These are phyloP conservation scores for Wickerhamiella galacta DNA, from an alignment of 805 yeast species.

Conservation along the genomic window DNA sequence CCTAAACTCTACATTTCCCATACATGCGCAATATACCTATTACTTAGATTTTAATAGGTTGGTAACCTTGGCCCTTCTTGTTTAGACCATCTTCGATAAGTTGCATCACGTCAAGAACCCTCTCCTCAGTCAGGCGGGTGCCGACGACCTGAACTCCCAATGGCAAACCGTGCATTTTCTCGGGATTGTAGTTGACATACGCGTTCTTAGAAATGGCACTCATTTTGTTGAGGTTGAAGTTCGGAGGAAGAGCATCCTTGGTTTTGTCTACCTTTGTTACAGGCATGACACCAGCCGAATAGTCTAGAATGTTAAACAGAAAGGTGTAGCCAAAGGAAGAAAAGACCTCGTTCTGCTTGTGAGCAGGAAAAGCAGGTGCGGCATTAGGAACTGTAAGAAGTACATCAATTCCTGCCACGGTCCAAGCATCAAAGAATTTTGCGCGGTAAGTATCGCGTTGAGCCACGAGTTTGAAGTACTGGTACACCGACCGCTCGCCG, in stretches of 20 bases:
- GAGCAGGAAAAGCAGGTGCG: slow-evolving; percentile 28
- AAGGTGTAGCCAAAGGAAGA: slow-evolving; percentile 37
- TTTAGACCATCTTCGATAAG: slow-evolving; percentile 19
- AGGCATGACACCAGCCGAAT: slow-evolving; percentile 41
- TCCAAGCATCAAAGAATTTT: slow-evolving; percentile 21
- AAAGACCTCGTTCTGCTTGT: slow-evolving; percentile 22
- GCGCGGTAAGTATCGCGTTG: slow-evolving; percentile 24
- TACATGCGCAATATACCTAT: too few species aligned
- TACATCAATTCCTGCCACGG: slow-evolving; percentile 24
- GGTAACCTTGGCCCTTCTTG: slow-evolving; percentile 1
- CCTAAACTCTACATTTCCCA: too few species aligned
- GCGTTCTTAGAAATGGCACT: slow-evolving; percentile 31
- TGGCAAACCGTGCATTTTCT: slow-evolving; percentile 40
- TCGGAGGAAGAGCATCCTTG: slow-evolving; percentile 20
- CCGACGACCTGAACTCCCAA: slow-evolving; percentile 51
- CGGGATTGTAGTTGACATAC: slow-evolving; percentile 33
- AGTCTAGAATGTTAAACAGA: slow-evolving; percentile 37
- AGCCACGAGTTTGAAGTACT: slow-evolving; percentile 22
- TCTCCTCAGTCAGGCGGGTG: slow-evolving; percentile 45
- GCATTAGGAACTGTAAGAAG: slow-evolving; percentile 27
- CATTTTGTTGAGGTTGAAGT: slow-evolving; percentile 16
- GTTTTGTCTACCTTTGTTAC: slow-evolving; percentile 35
- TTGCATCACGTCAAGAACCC: slow-evolving; percentile 33
- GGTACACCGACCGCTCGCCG: slow-evolving; percentile 21
- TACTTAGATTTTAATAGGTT: not conserved